Base-by-base conservation (phyloP, 441 rosid genomes). In the Eruca vesicaria region DNA sequence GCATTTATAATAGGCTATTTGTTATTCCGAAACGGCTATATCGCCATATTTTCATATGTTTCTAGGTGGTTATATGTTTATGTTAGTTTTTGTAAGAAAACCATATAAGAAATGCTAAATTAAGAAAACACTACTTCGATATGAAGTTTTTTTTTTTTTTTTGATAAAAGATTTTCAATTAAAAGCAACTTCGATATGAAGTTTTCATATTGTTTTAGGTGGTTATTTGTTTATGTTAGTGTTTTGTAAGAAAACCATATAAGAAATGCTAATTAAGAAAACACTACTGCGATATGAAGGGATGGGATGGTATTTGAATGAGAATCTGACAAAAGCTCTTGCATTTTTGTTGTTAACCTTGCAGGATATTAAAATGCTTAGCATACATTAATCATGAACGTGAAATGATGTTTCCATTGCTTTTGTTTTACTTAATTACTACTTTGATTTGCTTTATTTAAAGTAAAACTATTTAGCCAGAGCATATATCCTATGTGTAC, bases 401-500 rank as follows among this genome's bases (percentile, higher is more conserved):
- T 21, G 69, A 52, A 21, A 72, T 50, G 38, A 52, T 20, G 6
- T 38, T 59, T 8, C 41, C 57, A 18, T 70, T 60, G 67, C 45
- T 65, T 45, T 66, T 67, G 10, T 67, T 67, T 67, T 45, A 35
- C 61, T 53, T 66, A 60, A 21, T 33, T 11, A 33, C 6, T 20
- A 33, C 38, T 43, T 59, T 31, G 41, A 19, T 52, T 41, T 48
- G 72, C 67, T 74, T 74, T 75, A 41, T 45, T 14, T 65, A 57
- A 28, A 73, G 26, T 35, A 9, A 18, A 12, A 65, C 48, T 56
- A 28, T 73, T 8, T n/a, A 56, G 64, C 6, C 16, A 41, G 33
- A 73, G 64, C 58, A 65, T 65, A 56, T 73, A 64, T 64, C 56
- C 61, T 15, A 32, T 21, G 21, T 45, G 67, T 66, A 67, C 32